These are phyloP conservation scores for Hirschfeldia incana DNA, from an alignment of 345 rosid species.

Conservation along the genomic window DNA sequence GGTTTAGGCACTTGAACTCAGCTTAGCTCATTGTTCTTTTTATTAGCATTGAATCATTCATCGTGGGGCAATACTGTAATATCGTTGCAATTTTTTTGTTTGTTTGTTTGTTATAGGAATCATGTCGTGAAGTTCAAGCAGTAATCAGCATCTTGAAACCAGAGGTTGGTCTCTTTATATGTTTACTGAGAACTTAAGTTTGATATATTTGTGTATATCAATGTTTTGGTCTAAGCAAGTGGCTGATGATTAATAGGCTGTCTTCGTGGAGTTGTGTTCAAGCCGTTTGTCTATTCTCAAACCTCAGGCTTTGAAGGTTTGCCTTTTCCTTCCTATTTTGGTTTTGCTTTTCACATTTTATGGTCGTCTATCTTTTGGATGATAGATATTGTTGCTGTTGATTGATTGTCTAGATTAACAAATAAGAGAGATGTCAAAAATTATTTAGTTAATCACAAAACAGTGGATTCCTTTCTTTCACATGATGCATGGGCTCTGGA, in stretches of 20 bases:
- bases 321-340: conserved; percentile 17
- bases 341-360: background rate
- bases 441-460: background rate
- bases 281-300: conserved; percentile 77
- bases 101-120: conserved; percentile 29
- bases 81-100: background rate
- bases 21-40: background rate
- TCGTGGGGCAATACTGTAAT: conserved; percentile 16
- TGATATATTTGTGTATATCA: background rate
- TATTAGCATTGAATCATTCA: conserved; percentile 31
- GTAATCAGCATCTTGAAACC: conserved; percentile 78
- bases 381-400: background rate
- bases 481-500: conserved; percentile 6
- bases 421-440: background rate
- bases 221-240: background rate
- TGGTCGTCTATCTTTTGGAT: background rate
- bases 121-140: conserved; percentile 65
- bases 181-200: conserved; percentile 12
- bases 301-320: conserved; percentile 82
- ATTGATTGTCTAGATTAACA: background rate
- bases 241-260: conserved; percentile 55
- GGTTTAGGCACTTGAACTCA: background rate
- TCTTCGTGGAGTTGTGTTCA: conserved; percentile 89
- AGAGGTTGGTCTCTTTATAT: conserved; percentile 54
- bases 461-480: conserved; percentile 4